Percentiles rank a stretch among this genome's conserved stretches.
phyloP scores from a whole-genome alignment of 345 rosid species.

The Sonneratia caseolaris region DNA sequence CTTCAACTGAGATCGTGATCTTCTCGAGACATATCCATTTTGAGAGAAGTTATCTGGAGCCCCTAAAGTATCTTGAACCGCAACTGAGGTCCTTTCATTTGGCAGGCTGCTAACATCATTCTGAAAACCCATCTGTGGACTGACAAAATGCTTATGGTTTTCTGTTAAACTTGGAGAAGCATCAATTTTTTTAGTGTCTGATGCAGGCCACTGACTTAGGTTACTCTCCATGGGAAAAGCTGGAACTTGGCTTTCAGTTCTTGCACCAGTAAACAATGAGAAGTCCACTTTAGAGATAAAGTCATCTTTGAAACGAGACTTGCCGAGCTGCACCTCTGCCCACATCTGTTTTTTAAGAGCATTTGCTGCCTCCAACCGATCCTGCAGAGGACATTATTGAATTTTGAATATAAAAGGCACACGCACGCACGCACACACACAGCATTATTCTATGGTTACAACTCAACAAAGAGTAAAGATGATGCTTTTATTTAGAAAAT shows the following conservation, averaged over 20 bases:
- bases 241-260: constrained; percentile 38
- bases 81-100: constrained; percentile 30
- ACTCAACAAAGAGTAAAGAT: neutral
- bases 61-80: constrained; percentile 35
- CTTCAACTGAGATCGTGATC: constrained; percentile 78
- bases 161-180: constrained; percentile 44
- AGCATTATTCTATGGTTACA: neutral
- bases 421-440: too few species aligned
- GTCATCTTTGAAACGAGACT: constrained; percentile 73
- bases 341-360: constrained; percentile 98
- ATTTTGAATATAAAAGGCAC: constrained; percentile 2
- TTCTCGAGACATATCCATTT: constrained; percentile 66
- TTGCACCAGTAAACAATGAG: constrained; percentile 31
- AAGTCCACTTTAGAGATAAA: constrained; percentile 42
- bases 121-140: constrained; percentile 31
- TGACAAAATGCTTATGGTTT: constrained; percentile 38
- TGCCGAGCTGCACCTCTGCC: constrained; percentile 94
- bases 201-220: constrained; percentile 36
- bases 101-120: constrained; percentile 31
- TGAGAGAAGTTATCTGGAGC: constrained; percentile 51
- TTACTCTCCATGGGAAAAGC: constrained; percentile 27
- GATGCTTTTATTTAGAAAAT: neutral
- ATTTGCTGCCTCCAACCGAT: constrained; percentile 94
- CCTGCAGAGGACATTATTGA: constrained; percentile 32
- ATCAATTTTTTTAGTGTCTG: constrained; percentile 29